Evolutionary conservation across 495 filamentous ascomycete genomes (phyloP), one percentile per base, ranked within the genome.

Genomic region (Bacidia rubella): DNA sequence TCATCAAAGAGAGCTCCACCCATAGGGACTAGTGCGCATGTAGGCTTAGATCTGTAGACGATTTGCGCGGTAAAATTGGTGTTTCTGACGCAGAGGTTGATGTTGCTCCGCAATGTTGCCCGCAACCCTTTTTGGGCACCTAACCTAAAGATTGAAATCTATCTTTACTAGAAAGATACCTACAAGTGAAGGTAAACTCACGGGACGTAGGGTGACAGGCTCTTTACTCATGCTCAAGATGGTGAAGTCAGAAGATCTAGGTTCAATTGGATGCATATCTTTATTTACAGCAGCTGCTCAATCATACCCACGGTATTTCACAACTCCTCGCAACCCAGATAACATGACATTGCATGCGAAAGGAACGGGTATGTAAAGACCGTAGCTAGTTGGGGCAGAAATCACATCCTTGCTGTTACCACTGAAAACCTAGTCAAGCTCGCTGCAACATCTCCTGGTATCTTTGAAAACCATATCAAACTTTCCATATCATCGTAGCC

Each of bases 1-100:
- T 59, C 39, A 42, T 56, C 43, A 40, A 43, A 17, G 35, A 25
- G 26, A 25, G 29, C 21, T 44, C 39, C 29, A 32, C 38, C 44
- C 55, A 51, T 57, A 11, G 7, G 47, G 12, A 47, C 26, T 35
- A 35, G 7, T 15, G 29, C 15, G 29, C 15, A 15, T 15, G 29
- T 35, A 15, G 29, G 7, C 5, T 35, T 5, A 7, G 15, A 5
- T 35, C 29, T 35, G 29, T 35, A 7, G 5, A 35, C 29, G 29
- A 35, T 35, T 35, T 35, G 29, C 29, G 29, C 29, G 29, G 29
- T 7, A 35, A 15, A 35, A 35, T n/a, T 7, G 29, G 15, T 35
- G 29, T 35, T 15, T 35, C 15, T 5, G 29, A 35, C 5, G 5
- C 29, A 35, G 15, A 5, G n/a, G 29, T 7, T 15, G 29, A 35